A percentile compares a stretch with the other conserved stretches of the same genome.
phyloP scores from a whole-genome alignment of 768 basidiomycete species.

The Lentinula guzmanii region DNA sequence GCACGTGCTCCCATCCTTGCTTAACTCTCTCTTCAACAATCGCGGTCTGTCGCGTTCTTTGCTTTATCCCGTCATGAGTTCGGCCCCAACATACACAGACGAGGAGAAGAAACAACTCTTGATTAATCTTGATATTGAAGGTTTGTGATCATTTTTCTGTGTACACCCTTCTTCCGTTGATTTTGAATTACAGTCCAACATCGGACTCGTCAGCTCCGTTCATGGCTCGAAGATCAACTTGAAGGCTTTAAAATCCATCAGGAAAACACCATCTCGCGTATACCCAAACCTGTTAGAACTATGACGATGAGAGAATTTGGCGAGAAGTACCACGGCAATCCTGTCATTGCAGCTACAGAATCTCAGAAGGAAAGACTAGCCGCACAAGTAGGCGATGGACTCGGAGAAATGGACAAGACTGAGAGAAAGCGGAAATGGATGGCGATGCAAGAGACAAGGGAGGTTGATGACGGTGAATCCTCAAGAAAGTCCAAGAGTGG shows the following conservation, averaged over 20 bases:
- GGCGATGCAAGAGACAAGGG: conserved; percentile 48
- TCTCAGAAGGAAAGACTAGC: conserved; percentile 59
- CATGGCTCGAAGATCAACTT: conserved; percentile 68
- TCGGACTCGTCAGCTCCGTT: conserved; percentile 65
- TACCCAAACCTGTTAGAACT: conserved; percentile 66
- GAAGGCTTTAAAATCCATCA: conserved; percentile 72
- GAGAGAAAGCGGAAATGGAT: conserved; percentile 78
- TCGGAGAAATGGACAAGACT: conserved; percentile 57
- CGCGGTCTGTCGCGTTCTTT: conserved; percentile 18
- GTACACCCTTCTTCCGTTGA: background rate
- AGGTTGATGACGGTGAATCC: conserved; percentile 29
- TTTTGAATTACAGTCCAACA: conserved; percentile 50
- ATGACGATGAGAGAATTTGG: conserved; percentile 77
- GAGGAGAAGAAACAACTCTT: conserved; percentile 76
- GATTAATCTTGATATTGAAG: conserved; percentile 77
- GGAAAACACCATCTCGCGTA: conserved; percentile 66
- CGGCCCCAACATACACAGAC: conserved; percentile 31
- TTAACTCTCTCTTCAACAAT: background rate
- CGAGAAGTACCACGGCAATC: conserved; percentile 70
- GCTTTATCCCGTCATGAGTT: conserved; percentile 9
- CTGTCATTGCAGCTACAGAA: conserved; percentile 65
- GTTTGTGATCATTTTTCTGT: conserved; percentile 26
- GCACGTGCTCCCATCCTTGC: background rate
- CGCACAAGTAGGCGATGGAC: conserved; percentile 40
- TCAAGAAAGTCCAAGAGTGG: conserved; percentile 56